Base-by-base conservation (phyloP, 208 protist genomes). In the Balamuthia mandrillaris region DNA sequence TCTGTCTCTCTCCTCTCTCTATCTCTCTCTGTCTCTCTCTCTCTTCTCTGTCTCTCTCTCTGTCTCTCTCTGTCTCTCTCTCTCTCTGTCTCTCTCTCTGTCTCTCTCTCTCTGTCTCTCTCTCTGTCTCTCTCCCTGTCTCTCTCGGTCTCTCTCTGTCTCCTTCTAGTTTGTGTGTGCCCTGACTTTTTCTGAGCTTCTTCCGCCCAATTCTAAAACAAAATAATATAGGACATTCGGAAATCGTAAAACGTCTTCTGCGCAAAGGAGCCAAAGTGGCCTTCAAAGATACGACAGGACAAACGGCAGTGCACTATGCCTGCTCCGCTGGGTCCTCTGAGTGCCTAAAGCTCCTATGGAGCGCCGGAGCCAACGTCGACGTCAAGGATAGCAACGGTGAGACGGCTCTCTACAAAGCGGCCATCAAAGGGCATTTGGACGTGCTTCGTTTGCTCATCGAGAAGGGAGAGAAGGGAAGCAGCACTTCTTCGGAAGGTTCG, bases 381-480 rank as follows among this genome's bases (percentile, higher is more conserved):
- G 75, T 52, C 41, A 61, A 83, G 75, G 75, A 83, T 37, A 27
- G 75, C 21, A 54, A 81, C 33, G 72, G 72, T 3, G 72, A 81
- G 51, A 81, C 72, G 31, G 49, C 72, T 2, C 72, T 81, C 1
- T 81, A 61, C 47, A 81, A 81, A 39, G 72, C 72, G 7, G 52
- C 72, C 31, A 45, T 81, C 51, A 29, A 49, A 9, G 72, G 72
- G 7, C 72, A 81, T 39, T 24, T 81, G 31, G 72, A 81, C 51
- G 60, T 81, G 5, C 72, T 81, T 3, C 44, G 51, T 2, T 49
- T 81, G 6, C 33, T 81, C 16, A 54, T 81, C 49, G 72, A 81
- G 24, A 29, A 24, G 16, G 35, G 49, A 42, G 72, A 81, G 51
- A 81, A 81, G 35, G n/a, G n/a, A n/a, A n/a, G n/a, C n/a, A n/a